Percentiles rank a stretch among this genome's conserved stretches.
These are phyloP conservation scores for Pseudohalonectria lignicola DNA, from an alignment of 2,329 filamentous ascomycete genomes.

Conservation along the genomic window DNA sequence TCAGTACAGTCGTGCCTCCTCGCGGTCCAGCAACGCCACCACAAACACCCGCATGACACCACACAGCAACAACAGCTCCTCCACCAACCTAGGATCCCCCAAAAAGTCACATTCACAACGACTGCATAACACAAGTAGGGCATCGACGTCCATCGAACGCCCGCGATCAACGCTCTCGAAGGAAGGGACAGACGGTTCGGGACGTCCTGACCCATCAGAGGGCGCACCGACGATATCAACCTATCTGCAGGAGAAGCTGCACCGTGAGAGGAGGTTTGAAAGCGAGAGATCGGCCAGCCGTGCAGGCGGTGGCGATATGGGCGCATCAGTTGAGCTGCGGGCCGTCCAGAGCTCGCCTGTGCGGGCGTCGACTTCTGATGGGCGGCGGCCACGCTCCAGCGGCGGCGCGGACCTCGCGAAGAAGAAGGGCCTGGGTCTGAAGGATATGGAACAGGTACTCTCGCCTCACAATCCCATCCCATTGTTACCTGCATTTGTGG, in stretches of 20 bases:
- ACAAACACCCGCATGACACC: slow-evolving; percentile 28
- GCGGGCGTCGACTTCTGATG: slow-evolving; percentile 19
- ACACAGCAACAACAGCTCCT: slow-evolving; percentile 29
- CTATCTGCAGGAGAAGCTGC: slow-evolving; percentile 44
- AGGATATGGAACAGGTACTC: slow-evolving; percentile 55
- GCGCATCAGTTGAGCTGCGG: slow-evolving; percentile 25
- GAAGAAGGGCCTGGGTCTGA: slow-evolving; percentile 48
- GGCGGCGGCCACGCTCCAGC: slow-evolving; percentile 31
- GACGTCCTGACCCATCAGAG: too few species aligned
- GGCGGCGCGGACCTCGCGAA: slow-evolving; percentile 26
- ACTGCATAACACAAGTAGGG: slow-evolving; percentile 24
- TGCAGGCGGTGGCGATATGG: slow-evolving; percentile 24
- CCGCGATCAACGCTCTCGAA: slow-evolving; percentile 25
- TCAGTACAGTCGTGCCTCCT: slow-evolving; percentile 28
- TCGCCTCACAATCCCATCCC: too few species aligned
- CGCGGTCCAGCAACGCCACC: slow-evolving; percentile 32
- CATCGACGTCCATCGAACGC: slow-evolving; percentile 13
- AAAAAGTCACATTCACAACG: slow-evolving; percentile 22
- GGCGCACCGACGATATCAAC: slow-evolving; percentile 29
- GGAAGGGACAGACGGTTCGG: too few species aligned
- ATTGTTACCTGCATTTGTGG: too few species aligned
- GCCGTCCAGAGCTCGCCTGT: slow-evolving; percentile 26
- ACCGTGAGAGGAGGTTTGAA: slow-evolving; percentile 37
- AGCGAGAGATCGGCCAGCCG: slow-evolving; percentile 28
- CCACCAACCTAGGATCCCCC: slow-evolving; percentile 24